A percentile compares a stretch with the other conserved stretches of the same genome.
Conservation (phyloP, 2,329 filamentous ascomycete genomes). For the Orbilia javanica region DNA sequence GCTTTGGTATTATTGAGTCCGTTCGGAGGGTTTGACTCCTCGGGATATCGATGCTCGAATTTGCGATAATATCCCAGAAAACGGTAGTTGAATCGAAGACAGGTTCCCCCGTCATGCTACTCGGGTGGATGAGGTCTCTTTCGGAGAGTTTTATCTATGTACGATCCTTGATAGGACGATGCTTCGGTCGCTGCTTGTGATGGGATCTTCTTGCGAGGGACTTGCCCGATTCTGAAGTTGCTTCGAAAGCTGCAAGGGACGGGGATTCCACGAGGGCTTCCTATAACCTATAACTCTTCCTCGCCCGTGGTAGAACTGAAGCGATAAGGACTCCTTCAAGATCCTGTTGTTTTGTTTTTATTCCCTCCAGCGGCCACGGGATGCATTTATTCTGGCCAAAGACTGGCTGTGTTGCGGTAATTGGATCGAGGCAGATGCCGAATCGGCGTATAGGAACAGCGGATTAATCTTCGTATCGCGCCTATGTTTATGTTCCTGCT, state of each 20-base stretch:
- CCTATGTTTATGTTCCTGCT: background rate
- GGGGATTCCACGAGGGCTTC: slow-evolving; percentile 45
- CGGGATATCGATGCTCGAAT: slow-evolving; percentile 66
- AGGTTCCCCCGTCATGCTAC: slow-evolving; percentile 51
- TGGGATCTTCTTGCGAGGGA: slow-evolving; percentile 28
- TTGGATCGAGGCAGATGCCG: slow-evolving; percentile 56
- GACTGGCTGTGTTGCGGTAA: slow-evolving; percentile 30
- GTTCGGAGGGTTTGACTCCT: slow-evolving; percentile 1
- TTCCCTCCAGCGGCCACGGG: slow-evolving; percentile 10
- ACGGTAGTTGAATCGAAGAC: slow-evolving; percentile 45
- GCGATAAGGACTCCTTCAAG: slow-evolving; percentile 7
- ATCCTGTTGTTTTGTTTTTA: slow-evolving; percentile 8
- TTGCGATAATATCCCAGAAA: slow-evolving; percentile 64
- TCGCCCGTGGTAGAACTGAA: slow-evolving; percentile 45
- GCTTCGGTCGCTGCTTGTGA: slow-evolving; percentile 23
- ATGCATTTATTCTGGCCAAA: background rate
- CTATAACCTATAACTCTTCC: too few relatives aligned
- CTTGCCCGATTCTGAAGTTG: slow-evolving; percentile 57
- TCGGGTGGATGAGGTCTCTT: slow-evolving; percentile 37
- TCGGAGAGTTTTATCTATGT: slow-evolving; percentile 37
- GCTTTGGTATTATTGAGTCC: slow-evolving; percentile 26
- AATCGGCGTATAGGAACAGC: slow-evolving; percentile 57
- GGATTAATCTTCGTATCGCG: slow-evolving; percentile 33
- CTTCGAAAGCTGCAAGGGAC: slow-evolving; percentile 40
- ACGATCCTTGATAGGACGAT: slow-evolving; percentile 32